Evolutionary conservation across 441 rosid species (phyloP).

Genomic region (Populus hybrid): DNA sequence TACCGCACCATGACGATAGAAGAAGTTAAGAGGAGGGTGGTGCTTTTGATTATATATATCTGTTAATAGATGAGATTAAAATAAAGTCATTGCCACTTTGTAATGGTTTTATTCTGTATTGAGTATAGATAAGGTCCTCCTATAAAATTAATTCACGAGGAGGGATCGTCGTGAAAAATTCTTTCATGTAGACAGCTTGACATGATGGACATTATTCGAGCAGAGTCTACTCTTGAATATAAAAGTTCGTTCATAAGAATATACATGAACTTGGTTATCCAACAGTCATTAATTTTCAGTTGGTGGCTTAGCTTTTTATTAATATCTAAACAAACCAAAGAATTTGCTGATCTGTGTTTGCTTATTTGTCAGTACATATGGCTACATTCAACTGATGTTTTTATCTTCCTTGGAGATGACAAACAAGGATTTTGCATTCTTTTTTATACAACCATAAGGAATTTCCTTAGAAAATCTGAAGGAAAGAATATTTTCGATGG

Average conservation of each 20-base stretch:
- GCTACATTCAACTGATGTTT: background rate
- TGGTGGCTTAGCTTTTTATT: background rate
- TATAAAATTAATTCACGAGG: constrained; percentile 7
- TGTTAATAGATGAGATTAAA: background rate
- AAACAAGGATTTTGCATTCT: background rate
- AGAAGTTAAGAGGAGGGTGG: constrained; percentile 9
- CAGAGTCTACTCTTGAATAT: background rate
- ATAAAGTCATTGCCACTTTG: constrained; percentile 10
- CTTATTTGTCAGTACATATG: background rate
- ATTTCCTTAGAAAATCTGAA: background rate
- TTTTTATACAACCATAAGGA: background rate
- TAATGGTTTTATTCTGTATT: constrained; percentile 10
- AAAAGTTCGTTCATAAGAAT: background rate
- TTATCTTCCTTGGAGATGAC: background rate
- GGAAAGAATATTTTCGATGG: background rate
- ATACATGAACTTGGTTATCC: background rate
- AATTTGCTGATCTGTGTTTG: background rate
- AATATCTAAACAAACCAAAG: background rate
- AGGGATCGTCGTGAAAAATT: constrained; percentile 1
- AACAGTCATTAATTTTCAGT: background rate
- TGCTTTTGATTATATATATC: constrained; percentile 8
- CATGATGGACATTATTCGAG: constrained; percentile 1
- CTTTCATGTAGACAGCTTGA: background rate
- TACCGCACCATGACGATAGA: constrained; percentile 19
- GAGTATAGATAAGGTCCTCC: background rate